phyloP scores from a whole-genome alignment of 1,284 basidiomycete species.

The Macrocystidia cucumis region DNA sequence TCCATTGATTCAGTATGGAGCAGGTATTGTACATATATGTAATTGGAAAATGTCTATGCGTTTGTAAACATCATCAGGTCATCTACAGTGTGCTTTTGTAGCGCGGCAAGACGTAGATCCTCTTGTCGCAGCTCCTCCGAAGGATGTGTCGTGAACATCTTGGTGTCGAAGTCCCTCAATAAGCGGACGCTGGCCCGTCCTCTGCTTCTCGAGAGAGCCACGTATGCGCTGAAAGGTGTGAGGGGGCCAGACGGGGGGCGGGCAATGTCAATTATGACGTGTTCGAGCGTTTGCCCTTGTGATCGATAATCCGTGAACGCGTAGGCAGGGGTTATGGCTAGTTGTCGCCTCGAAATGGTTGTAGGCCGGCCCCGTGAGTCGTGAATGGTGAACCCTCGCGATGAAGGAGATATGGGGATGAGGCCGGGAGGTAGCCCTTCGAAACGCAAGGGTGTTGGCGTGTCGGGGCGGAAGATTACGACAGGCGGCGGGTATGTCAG shows the following conservation, averaged over 20 bases:
- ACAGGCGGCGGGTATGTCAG: constrained; percentile 21
- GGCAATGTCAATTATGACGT: constrained; percentile 17
- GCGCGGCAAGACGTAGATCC: neutral
- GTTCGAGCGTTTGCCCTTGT: constrained; percentile 19
- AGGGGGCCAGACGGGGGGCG: constrained; percentile 14
- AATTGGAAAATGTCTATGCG: too few species aligned
- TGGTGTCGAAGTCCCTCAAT: constrained; percentile 19
- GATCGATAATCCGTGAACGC: constrained; percentile 20
- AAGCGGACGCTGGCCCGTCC: constrained; percentile 19
- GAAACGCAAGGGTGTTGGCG: too few species aligned
- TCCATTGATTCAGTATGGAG: too few species aligned
- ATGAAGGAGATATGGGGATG: neutral
- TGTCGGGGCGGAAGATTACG: constrained; percentile 24
- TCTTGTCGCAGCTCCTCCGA: neutral
- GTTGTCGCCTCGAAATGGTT: constrained; percentile 5
- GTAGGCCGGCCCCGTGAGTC: neutral
- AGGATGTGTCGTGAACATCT: neutral
- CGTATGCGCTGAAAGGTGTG: constrained; percentile 21
- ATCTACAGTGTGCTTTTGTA: too few species aligned
- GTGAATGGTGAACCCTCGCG: neutral
- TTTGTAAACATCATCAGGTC: too few species aligned
- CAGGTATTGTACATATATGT: too few species aligned
- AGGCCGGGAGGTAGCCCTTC: neutral
- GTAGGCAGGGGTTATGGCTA: constrained; percentile 16
- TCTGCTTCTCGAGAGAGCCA: constrained; percentile 21